These are phyloP conservation scores for Trypanosoma cruzi DNA, from an alignment of 208 protist species.

Conservation along the genomic window DNA sequence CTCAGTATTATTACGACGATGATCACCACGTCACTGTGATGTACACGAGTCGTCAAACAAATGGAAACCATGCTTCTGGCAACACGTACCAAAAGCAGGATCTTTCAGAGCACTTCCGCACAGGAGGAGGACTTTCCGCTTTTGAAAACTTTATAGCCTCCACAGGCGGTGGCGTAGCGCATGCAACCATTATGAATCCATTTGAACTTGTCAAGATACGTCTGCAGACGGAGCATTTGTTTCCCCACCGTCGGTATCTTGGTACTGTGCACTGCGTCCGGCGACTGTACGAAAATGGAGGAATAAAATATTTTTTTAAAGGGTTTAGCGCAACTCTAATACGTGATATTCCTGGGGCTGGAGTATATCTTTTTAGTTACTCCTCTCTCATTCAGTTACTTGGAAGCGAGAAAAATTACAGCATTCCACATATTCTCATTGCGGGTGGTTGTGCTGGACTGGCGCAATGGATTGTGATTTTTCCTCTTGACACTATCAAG, in stretches of 20 bases:
- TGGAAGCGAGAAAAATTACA: slow-evolving; percentile 20
- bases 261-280: slow-evolving; percentile 30
- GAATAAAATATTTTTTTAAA: slow-evolving; percentile 26
- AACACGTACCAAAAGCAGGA: slow-evolving; percentile 15
- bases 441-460: slow-evolving; percentile 69
- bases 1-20: slow-evolving; percentile 6
- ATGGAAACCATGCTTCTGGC: not conserved
- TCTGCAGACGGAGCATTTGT: slow-evolving; percentile 25
- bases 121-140: slow-evolving; percentile 18
- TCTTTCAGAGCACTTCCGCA: slow-evolving; percentile 29
- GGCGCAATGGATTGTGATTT: slow-evolving; percentile 75
- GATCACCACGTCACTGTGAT: slow-evolving; percentile 4
- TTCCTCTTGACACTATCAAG: slow-evolving; percentile 92
- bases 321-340: slow-evolving; percentile 30
- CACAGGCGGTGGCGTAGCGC: slow-evolving; percentile 24
- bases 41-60: not conserved
- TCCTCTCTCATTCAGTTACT: slow-evolving; percentile 19
- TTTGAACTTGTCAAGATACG: slow-evolving; percentile 37
- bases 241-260: slow-evolving; percentile 27
- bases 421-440: slow-evolving; percentile 39
- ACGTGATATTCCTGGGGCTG: slow-evolving; percentile 27
- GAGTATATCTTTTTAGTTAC: slow-evolving; percentile 30
- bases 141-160: slow-evolving; percentile 34
- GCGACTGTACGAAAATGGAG: slow-evolving; percentile 20
- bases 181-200: slow-evolving; percentile 30